Evolutionary conservation across 805 yeast genomes (phyloP), one percentile per base, ranked within the genome.

Genomic region (Candida insectorum): DNA sequence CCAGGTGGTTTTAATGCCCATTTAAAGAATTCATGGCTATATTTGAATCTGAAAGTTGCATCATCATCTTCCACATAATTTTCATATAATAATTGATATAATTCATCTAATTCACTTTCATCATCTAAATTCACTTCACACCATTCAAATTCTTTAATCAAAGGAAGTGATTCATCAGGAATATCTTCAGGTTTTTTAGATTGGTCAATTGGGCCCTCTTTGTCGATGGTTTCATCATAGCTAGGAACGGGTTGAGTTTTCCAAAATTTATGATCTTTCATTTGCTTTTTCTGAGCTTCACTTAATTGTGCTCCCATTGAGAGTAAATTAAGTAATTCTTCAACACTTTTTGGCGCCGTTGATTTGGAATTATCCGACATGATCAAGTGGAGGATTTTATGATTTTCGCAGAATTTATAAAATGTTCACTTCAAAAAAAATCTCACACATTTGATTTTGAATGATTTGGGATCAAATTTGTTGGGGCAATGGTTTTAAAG

Each of bases 1-100:
- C 97, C 97, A 0, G 98, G 98, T 2, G 95, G 85, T 43, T 83
- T 82, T 47, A 93, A 68, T 1, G 96, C 95, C 97, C 97, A 93
- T 48, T 80, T 73, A 54, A 93, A 75, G 51, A 93, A 91, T 19
- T 77, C 81, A 19, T 79, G 75, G 0, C 88, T 74, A 60, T 93
- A 93, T 47, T 86, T 85, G 69, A 93, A 91, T 52, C 98, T 74
- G 65, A 93, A 88, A 2, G 87, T 77, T 27, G 93, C 89, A 52
- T 89, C 96, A 34, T 79, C 79, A 57, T 93, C 98, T 60, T 93
- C 98, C 13, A 93, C 96, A 54, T 93, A 93, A 61, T 93, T 85
- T 38, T 85, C 93, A 57, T 85, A 84, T 37, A 93, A 68, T 34
- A 93, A 67, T 18, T 77, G 72, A 58, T 86, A 83, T 6, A 93